phyloP scores from a whole-genome alignment of 495 filamentous ascomycete genomes.

The Lophium mytilinum region DNA sequence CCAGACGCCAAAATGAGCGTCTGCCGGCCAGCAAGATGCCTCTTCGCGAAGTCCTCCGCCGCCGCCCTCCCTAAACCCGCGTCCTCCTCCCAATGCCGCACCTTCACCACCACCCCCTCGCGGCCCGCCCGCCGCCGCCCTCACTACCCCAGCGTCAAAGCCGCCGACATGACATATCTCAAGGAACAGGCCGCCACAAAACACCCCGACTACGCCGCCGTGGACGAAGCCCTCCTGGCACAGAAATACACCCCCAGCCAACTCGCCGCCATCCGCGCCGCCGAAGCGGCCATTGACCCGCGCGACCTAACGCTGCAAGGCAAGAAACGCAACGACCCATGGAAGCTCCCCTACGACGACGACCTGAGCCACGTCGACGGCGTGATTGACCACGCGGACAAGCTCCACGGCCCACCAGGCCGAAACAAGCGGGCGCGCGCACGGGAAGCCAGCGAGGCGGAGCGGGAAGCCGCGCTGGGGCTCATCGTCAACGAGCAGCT shows the following conservation, averaged over 20 bases:
- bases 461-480: slow-evolving; percentile 18
- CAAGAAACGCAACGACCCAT: slow-evolving; percentile 58
- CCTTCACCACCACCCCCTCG: slow-evolving; percentile 45
- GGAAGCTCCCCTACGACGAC: slow-evolving; percentile 68
- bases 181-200: slow-evolving; percentile 32
- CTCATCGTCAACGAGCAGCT: slow-evolving; percentile 38
- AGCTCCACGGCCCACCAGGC: slow-evolving; percentile 6
- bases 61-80: slow-evolving; percentile 31
- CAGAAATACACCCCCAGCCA: slow-evolving; percentile 71
- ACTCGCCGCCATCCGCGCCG: slow-evolving; percentile 75
- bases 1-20: slow-evolving; percentile 43
- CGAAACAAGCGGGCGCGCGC: background rate
- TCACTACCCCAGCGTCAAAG: slow-evolving; percentile 33
- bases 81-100: slow-evolving; percentile 38
- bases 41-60: slow-evolving; percentile 46
- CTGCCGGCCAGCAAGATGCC: slow-evolving; percentile 49
- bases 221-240: slow-evolving; percentile 55
- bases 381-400: slow-evolving; percentile 34
- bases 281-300: slow-evolving; percentile 72
- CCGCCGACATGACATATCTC: slow-evolving; percentile 21
- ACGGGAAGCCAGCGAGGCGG: slow-evolving; percentile 10
- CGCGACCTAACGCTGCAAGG: slow-evolving; percentile 68
- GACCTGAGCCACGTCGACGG: slow-evolving; percentile 74
- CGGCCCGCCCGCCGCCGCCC: slow-evolving; percentile 27
- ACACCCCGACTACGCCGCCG: slow-evolving; percentile 57